Base-by-base conservation (phyloP, 257 asterid genomes). In the Leptodermis oblonga region DNA sequence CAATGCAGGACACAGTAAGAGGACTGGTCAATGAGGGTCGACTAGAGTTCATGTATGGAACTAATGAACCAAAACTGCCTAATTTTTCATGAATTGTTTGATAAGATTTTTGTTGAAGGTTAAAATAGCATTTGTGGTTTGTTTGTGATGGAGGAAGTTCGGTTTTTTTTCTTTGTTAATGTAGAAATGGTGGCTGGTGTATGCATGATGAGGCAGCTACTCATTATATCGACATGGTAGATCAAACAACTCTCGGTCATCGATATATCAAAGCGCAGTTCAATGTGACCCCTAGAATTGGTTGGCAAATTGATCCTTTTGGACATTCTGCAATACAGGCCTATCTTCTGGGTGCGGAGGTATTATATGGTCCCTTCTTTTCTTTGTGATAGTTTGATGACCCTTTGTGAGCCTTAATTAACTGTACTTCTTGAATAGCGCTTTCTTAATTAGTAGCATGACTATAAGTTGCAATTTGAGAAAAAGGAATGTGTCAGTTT, bases 251-350 rank as follows among this genome's bases (percentile, higher is more conserved):
- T 33, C 73, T 94, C 34, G 99, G 99, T 14, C 99, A 94, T 64
- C 78, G 80, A 61, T 94, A 76, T 79, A 80, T 94, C 70, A 91
- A 86, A 75, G 86, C 82, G 55, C 80, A 89, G 74, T 94, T 94
- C 75, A 86, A 87, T 75, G 86, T 93, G 52, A 84, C 95, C 70
- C 99, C 99, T 4, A 83, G 99, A 76, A 89, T 93, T 49, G 99
- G 99, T 58, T 93, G 99, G 99, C 99, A 93, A 75, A 93, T 93
- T 31, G 99, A 93, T 69, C 97, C 99, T 22, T 93, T 93, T 63
- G 99, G 99, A 53, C 99, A 93, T 82, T 85, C 99, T 34, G 98
- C 99, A 61, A 96, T 91, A 42, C 99, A 94, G 85, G 99, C 98
- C 55, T 94, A 94, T 80, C 94, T 94, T 69, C 77, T 94, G 76